Percentiles rank a stretch among this genome's conserved stretches.
phyloP scores from a whole-genome alignment of 441 rosid species.

The Bocquillonia castaneifolia region DNA sequence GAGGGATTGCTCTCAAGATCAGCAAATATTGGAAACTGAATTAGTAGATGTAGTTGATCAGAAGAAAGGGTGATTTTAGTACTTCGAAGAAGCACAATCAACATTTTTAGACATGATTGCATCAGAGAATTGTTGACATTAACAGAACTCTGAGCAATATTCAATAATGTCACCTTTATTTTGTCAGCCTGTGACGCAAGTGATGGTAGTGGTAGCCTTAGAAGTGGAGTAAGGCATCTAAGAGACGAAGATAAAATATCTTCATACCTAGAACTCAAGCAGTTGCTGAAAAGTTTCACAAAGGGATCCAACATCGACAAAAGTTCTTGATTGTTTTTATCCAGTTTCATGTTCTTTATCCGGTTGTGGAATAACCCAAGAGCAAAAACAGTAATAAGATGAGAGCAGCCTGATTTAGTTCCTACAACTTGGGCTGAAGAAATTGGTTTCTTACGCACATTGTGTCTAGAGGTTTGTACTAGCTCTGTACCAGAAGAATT shows the following conservation, averaged over 20 bases:
- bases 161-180: constrained; percentile 64
- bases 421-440: constrained; percentile 32
- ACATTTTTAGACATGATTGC: constrained; percentile 79
- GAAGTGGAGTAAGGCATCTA: constrained; percentile 66
- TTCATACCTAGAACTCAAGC: constrained; percentile 86
- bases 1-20: constrained; percentile 82
- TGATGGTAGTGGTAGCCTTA: constrained; percentile 77
- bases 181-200: constrained; percentile 70
- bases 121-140: constrained; percentile 55
- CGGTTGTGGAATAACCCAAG: constrained; percentile 56
- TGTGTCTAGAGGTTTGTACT: constrained; percentile 27
- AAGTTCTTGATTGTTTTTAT: constrained; percentile 39
- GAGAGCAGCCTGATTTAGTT: constrained; percentile 46
- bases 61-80: constrained; percentile 59
- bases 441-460: constrained; percentile 28
- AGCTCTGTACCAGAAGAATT: constrained; percentile 27
- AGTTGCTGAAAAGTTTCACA: constrained; percentile 54
- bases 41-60: constrained; percentile 61
- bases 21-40: constrained; percentile 79
- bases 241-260: constrained; percentile 69
- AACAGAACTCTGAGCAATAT: constrained; percentile 60
- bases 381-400: constrained; percentile 76
- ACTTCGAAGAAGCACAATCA: constrained; percentile 68
- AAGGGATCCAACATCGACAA: constrained; percentile 86
- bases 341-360: constrained; percentile 49